Percentiles rank a stretch among this genome's conserved stretches.
Evolutionary conservation across 2,329 filamentous ascomycete genomes (phyloP).

Genomic region (Apiospora kogelbergensis): DNA sequence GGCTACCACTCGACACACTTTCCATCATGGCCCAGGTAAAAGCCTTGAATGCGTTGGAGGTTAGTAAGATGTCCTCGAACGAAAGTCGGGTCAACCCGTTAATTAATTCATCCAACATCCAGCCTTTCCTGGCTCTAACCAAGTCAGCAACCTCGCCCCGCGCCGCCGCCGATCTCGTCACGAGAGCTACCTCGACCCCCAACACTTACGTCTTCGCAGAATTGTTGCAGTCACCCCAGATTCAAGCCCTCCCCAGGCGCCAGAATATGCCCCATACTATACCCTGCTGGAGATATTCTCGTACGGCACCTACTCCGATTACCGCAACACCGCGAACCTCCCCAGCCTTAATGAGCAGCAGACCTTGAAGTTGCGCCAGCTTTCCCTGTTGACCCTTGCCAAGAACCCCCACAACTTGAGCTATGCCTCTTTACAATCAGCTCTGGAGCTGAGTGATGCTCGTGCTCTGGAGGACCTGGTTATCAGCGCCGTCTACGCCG

Average conservation of each 20-base stretch:
- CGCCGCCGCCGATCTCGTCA: conserved; percentile 82
- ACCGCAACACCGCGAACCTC: conserved; percentile 55
- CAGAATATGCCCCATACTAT: conserved; percentile 64
- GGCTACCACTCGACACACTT: conserved; percentile 12
- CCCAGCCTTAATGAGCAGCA: conserved; percentile 74
- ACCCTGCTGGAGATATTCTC: conserved; percentile 84
- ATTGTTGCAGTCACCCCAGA: conserved; percentile 77
- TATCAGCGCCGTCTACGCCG: conserved; percentile 83
- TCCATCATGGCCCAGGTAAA: conserved; percentile 71
- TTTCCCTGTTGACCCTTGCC: conserved; percentile 82
- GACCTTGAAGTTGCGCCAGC: conserved; percentile 81
- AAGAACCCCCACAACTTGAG: conserved; percentile 66
- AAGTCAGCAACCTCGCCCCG: conserved; percentile 82
- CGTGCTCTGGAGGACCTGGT: conserved; percentile 82
- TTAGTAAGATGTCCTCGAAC: conserved; percentile 30
- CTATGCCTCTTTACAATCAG: conserved; percentile 67
- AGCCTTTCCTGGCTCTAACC: conserved; percentile 89
- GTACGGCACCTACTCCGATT: conserved; percentile 84
- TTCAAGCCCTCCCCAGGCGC: conserved; percentile 66
- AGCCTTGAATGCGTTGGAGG: conserved; percentile 64
- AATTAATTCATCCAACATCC: conserved; percentile 42
- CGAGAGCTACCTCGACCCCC: conserved; percentile 82
- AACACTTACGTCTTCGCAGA: conserved; percentile 94
- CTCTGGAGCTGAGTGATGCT: conserved; percentile 65
- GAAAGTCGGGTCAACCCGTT: conserved; percentile 3